Evolutionary conservation across 2,329 filamentous ascomycete species (phyloP).

Genomic region (Nothopassalora personata): DNA sequence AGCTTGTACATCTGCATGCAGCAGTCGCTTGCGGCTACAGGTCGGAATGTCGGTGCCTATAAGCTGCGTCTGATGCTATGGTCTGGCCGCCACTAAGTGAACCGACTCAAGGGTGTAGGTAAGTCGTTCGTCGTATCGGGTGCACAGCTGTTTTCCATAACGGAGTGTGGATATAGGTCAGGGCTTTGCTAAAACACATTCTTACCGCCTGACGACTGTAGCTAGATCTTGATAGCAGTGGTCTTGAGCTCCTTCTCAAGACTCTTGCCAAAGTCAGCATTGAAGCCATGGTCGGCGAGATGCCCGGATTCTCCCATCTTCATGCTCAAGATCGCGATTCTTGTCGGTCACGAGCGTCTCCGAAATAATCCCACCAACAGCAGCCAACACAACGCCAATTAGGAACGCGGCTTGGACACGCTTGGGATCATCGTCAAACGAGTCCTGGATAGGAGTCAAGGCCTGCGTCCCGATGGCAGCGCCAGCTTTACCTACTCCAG

Average conservation of each 20-base stretch:
- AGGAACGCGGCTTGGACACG: conserved; percentile 49
- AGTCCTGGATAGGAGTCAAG: conserved; percentile 46
- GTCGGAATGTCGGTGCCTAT: no score
- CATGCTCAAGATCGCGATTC: conserved; percentile 39
- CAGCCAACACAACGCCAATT: conserved; percentile 47
- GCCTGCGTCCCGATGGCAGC: conserved; percentile 83
- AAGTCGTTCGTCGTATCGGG: no score
- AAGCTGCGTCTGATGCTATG: no score
- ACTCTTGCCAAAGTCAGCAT: conserved; percentile 13
- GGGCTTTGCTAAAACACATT: not conserved
- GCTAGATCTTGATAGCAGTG: conserved; percentile 6
- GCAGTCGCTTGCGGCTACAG: no score
- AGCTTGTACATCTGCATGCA: no score
- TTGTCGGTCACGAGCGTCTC: conserved; percentile 46
- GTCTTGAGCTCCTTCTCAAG: conserved; percentile 14
- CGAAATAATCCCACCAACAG: conserved; percentile 42
- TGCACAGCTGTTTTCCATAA: no score
- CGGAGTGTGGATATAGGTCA: no score
- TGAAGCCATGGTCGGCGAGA: conserved; percentile 41
- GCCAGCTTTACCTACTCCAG: conserved; percentile 63
- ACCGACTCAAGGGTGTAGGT: no score
- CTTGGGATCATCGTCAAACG: conserved; percentile 28
- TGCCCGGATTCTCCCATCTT: conserved; percentile 42
- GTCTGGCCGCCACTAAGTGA: no score
- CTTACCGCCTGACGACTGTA: not conserved